A percentile compares a stretch with the other conserved stretches of the same genome.
These are phyloP conservation scores for Pythium monospermum DNA, from an alignment of 352 stramenopile species.

Conservation along the genomic window DNA sequence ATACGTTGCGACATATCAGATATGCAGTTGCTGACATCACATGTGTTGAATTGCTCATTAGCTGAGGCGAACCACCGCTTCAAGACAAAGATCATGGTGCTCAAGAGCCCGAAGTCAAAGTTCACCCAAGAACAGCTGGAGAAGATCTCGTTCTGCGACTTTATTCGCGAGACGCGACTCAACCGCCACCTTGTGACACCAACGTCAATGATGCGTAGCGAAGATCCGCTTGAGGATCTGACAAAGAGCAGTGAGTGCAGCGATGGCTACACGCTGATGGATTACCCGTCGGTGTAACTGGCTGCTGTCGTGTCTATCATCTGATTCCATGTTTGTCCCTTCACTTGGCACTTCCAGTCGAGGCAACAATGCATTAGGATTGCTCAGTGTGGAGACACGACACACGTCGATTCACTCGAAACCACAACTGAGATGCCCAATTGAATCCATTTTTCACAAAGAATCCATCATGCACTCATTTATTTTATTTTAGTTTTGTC, in stretches of 20 bases:
- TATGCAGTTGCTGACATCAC: too few species aligned
- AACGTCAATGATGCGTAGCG: not conserved
- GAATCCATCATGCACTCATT: too few species aligned
- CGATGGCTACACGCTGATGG: constrained; percentile 71
- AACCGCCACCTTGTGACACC: constrained; percentile 6
- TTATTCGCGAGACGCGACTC: constrained; percentile 70
- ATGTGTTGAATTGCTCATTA: too few species aligned
- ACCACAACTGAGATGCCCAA: too few species aligned
- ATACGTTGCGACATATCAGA: too few species aligned
- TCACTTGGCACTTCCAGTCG: constrained; percentile 8
- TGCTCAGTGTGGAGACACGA: too few species aligned
- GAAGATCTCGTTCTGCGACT: constrained; percentile 69
- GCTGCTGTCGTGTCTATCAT: not conserved
- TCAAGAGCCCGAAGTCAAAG: constrained; percentile 57
- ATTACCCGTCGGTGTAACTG: constrained; percentile 56
- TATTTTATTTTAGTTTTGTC: too few species aligned
- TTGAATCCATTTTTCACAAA: too few species aligned
- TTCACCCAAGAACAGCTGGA: constrained; percentile 38
- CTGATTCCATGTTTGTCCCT: constrained; percentile 8
- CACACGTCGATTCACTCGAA: too few species aligned
- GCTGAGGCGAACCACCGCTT: constrained; percentile 60
- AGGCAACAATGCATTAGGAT: too few species aligned
- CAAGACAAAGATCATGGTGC: constrained; percentile 81
- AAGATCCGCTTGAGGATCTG: constrained; percentile 45
- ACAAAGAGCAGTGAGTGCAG: constrained; percentile 80